These are phyloP conservation scores for Pseudogymnoascus sp. DNA, from an alignment of 2,329 filamentous ascomycete species.

Conservation along the genomic window DNA sequence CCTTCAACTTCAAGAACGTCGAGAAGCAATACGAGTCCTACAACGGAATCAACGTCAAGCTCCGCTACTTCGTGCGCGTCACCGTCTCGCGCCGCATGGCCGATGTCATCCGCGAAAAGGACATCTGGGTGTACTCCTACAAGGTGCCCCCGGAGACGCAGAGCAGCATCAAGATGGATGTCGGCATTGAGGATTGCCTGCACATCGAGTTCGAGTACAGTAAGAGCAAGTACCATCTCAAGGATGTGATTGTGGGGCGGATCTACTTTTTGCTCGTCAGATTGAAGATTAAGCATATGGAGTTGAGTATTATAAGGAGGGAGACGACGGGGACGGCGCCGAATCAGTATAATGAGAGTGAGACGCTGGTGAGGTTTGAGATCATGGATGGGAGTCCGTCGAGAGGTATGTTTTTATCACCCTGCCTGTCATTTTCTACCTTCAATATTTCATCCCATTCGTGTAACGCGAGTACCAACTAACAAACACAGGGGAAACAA, in stretches of 20 bases:
- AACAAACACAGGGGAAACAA: constrained; percentile 59
- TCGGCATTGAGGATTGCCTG: constrained; percentile 96
- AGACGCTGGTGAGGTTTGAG: constrained; percentile 95
- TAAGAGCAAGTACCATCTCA: constrained; percentile 98
- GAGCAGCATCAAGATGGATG: constrained; percentile 99
- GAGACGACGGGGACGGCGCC: constrained; percentile 95
- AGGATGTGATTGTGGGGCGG: constrained; percentile 95
- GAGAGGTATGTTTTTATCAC: constrained; percentile 52
- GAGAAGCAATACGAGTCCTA: constrained; percentile 99
- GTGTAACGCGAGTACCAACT: neutral
- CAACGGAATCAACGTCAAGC: constrained; percentile 98
- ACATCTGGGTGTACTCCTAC: constrained; percentile 99
- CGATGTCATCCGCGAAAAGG: constrained; percentile 97
- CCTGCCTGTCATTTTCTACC: neutral
- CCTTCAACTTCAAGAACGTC: constrained; percentile 99
- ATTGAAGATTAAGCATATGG: constrained; percentile 99
- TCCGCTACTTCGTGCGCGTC: constrained; percentile 95
- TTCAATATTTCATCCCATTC: neutral
- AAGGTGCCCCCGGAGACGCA: constrained; percentile 97
- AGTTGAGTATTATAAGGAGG: constrained; percentile 90
- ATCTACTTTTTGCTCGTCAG: constrained; percentile 98
- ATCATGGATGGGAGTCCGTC: constrained; percentile 99
- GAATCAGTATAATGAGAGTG: constrained; percentile 99
- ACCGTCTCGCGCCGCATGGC: constrained; percentile 96
- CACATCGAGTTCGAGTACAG: constrained; percentile 99